Conservation (phyloP, 495 filamentous ascomycete species). For the Xylaria intraflava region DNA sequence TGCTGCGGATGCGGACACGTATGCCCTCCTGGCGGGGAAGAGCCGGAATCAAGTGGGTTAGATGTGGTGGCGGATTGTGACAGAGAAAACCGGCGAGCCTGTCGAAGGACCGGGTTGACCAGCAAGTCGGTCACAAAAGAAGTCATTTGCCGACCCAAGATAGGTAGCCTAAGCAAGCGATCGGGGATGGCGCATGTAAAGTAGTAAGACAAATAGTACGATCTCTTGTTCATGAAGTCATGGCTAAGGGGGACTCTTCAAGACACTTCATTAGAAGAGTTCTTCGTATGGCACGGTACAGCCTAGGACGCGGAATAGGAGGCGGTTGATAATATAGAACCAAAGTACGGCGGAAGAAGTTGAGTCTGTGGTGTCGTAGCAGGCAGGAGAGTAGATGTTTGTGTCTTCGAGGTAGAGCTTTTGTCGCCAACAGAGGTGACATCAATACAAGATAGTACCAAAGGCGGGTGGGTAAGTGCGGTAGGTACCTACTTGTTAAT, state of each 20-base stretch:
- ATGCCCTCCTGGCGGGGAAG: conserved; percentile 6
- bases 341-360: too few species aligned
- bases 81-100: conserved; percentile 63
- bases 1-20: conserved; percentile 11
- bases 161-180: neutral
- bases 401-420: too few species aligned
- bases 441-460: too few species aligned
- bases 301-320: neutral
- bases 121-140: conserved; percentile 66
- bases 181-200: neutral
- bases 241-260: neutral
- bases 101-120: conserved; percentile 69
- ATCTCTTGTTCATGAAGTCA: conserved; percentile 5
- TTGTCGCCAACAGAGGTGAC: too few species aligned
- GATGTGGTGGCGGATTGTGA: conserved; percentile 31
- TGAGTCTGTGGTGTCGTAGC: too few species aligned
- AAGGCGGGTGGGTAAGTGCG: too few species aligned
- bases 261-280: neutral
- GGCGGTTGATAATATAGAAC: too few species aligned
- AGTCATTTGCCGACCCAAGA: conserved; percentile 51
- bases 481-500: too few species aligned
- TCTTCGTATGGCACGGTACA: neutral
- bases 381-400: too few species aligned
- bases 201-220: neutral
- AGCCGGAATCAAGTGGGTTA: conserved; percentile 24